Conservation (phyloP, 2,329 filamentous ascomycete species). For the Penicillium aurantiogriseum region DNA sequence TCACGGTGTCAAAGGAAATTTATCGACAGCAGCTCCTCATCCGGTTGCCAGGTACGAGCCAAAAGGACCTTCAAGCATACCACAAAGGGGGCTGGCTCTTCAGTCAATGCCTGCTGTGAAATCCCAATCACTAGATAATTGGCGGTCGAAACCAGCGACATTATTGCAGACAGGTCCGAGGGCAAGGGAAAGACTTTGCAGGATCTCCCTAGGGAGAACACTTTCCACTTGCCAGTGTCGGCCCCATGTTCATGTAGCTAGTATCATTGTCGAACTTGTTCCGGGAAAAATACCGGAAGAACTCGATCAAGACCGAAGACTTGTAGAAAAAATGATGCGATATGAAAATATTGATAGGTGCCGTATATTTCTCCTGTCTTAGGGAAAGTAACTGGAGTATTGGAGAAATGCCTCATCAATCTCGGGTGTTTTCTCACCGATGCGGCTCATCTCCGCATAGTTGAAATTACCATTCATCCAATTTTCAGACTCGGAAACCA, state of each 20-base stretch:
- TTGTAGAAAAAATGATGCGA: background rate
- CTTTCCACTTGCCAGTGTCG: background rate
- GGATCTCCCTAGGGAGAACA: background rate
- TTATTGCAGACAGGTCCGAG: background rate
- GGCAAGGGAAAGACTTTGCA: background rate
- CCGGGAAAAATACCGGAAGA: background rate
- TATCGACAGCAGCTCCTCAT: background rate
- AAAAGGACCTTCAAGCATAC: background rate
- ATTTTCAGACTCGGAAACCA: background rate
- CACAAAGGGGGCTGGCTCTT: background rate
- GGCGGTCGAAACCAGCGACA: background rate
- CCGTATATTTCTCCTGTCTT: background rate
- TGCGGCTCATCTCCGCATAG: conserved; percentile 24
- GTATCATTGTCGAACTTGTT: background rate
- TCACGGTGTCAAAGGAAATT: background rate
- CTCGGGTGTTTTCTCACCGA: conserved; percentile 22
- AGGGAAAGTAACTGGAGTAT: conserved; percentile 13
- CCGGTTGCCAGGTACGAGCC: background rate
- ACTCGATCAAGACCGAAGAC: background rate
- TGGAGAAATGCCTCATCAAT: conserved; percentile 20
- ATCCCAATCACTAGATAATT: background rate
- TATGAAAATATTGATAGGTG: background rate
- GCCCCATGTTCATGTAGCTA: background rate
- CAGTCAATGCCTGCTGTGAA: background rate
- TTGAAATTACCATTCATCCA: conserved; percentile 15